Percentiles rank a stretch among this genome's conserved stretches.
Evolutionary conservation across 1,284 basidiomycete genomes (phyloP).

Genomic region (Heterobasidion occidentale): DNA sequence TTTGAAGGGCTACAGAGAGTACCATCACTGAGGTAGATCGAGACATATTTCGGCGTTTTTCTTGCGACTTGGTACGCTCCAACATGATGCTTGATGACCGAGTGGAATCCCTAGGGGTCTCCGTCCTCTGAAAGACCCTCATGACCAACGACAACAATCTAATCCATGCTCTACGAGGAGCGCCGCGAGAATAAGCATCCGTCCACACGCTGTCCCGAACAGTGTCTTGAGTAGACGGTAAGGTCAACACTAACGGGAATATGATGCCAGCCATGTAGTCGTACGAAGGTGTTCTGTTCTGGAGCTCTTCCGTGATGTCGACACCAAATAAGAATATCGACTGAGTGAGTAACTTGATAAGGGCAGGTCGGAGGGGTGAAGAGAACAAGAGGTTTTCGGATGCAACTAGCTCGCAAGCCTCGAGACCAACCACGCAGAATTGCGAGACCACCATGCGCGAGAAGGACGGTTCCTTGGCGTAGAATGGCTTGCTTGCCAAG

Average conservation of each 20-base stretch:
- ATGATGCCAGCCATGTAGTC: slow-evolving; percentile 53
- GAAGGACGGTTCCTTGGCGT: slow-evolving; percentile 45
- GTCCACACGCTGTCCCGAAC: slow-evolving; percentile 32
- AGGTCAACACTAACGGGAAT: slow-evolving; percentile 50
- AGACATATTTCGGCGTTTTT: slow-evolving; percentile 18
- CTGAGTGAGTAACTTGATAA: slow-evolving; percentile 47
- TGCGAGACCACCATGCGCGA: slow-evolving; percentile 46
- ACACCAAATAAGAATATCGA: slow-evolving; percentile 44
- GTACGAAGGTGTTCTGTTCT: slow-evolving; percentile 45
- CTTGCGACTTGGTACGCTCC: slow-evolving; percentile 37
- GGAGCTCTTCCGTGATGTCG: slow-evolving; percentile 52
- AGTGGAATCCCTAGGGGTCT: slow-evolving; percentile 6
- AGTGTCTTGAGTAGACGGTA: slow-evolving; percentile 45
- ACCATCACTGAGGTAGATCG: slow-evolving; percentile 27
- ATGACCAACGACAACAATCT: slow-evolving; percentile 57
- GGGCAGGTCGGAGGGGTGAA: slow-evolving; percentile 38
- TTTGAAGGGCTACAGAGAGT: slow-evolving; percentile 53
- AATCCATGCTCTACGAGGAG: slow-evolving; percentile 50
- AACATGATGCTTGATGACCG: slow-evolving; percentile 10
- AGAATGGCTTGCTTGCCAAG: slow-evolving; percentile 38
- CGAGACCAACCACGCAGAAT: slow-evolving; percentile 52
- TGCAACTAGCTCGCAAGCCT: slow-evolving; percentile 46
- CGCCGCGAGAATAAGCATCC: slow-evolving; percentile 36
- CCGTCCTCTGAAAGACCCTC: slow-evolving; percentile 8
- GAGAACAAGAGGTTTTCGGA: slow-evolving; percentile 44